Evolutionary conservation across 208 protist species (phyloP), one percentile per base, ranked within the genome.

Genomic region (Trypanosoma caninum): DNA sequence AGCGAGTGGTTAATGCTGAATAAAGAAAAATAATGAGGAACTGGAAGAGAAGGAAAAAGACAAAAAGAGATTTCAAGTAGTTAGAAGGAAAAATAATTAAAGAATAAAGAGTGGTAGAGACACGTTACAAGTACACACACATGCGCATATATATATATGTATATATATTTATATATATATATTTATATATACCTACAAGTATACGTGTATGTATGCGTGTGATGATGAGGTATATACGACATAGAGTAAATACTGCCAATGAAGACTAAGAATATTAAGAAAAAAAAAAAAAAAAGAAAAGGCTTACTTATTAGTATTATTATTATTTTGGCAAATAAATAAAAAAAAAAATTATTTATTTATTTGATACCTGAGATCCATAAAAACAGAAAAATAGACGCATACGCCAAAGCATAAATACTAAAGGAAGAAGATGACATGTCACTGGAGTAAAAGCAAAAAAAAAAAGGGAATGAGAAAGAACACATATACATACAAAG

Each of bases 101-200:
- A 20, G 41, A 25, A 4, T 13, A 18, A 31, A 50, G 23, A 31
- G 27, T 46, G 22, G n/a, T 35, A 45, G 27, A 28, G 16, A 37
- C 30, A 47, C 14, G n/a, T 35, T 7, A 64, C 7, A 55, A 22
- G 31, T 47, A 28, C 23, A 44, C 33, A 64, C 28, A 37, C n/a
- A 18, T 52, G 1, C 37, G 13, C 28, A 51, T 42, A 65, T 13
- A 33, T 57, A 53, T 16, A 65, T 25, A 58, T 10, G 45, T 28
- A 65, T 7, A 33, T 40, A 54, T 18, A 54, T 54, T 7, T 44
- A 62, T 27, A 53, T 52, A 51, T 51, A 62, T 30, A 51, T 51
- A 50, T 60, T 38, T 62, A 40, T 52, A 44, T 50, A 33, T 59
- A 46, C 27, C 22, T 62, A 35, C 14, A 25, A 40, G 22, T 62